Evolutionary conservation across 306 rosid species (phyloP).

Genomic region (Arachis stenosperma): DNA sequence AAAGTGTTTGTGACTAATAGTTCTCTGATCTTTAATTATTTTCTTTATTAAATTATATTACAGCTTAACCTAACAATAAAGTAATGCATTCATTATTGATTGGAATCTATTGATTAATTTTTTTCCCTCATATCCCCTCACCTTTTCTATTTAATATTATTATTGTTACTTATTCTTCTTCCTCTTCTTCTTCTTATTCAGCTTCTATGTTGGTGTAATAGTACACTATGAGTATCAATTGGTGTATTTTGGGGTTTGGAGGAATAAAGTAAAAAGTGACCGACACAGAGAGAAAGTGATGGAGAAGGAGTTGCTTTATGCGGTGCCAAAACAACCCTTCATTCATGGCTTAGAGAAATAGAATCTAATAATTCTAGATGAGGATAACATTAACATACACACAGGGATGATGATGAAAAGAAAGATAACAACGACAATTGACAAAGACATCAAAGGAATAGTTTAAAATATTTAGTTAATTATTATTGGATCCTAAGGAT

Average conservation of each 20-base stretch:
- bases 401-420: constrained; percentile 34
- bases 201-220: constrained; percentile 8
- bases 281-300: constrained; percentile 71
- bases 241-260: constrained; percentile 41
- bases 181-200: too few species aligned
- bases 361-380: constrained; percentile 53
- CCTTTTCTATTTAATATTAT: neutral
- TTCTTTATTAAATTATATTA: constrained; percentile 16
- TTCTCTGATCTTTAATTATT: neutral
- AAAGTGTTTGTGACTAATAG: too few species aligned
- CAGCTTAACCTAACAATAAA: constrained; percentile 13
- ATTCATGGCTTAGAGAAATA: constrained; percentile 36
- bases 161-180: neutral
- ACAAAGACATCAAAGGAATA: constrained; percentile 24
- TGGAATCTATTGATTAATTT: constrained; percentile 27
- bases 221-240: constrained; percentile 29
- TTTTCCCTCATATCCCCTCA: neutral
- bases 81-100: constrained; percentile 30
- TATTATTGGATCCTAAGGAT: constrained; percentile 11
- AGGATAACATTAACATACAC: neutral
- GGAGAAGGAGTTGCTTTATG: constrained; percentile 46
- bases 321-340: constrained; percentile 30
- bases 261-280: constrained; percentile 87
- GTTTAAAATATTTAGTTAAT: constrained; percentile 39
- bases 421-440: constrained; percentile 29